Evolutionary conservation across 305 asterid species (phyloP).

Genomic region (Rubia tinctorum): DNA sequence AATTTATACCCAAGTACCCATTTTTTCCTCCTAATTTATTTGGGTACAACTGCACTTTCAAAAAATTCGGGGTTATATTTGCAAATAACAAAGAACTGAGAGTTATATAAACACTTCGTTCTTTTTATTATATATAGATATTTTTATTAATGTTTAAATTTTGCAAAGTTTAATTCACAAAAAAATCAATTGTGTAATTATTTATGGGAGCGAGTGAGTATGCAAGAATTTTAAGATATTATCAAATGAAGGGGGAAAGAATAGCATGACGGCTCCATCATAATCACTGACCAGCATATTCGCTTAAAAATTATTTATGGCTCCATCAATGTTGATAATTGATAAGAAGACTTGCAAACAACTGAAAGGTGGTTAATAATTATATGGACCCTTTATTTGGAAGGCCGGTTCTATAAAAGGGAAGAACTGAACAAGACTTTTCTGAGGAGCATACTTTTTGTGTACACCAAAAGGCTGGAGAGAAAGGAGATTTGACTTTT

Average conservation of each 20-base stretch:
- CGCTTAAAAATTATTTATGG: not conserved
- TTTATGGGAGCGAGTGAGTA: too few species aligned
- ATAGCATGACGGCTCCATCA: not conserved
- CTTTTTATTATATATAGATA: too few species aligned
- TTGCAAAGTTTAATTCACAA: too few species aligned
- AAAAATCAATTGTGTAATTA: too few species aligned
- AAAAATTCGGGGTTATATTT: too few species aligned
- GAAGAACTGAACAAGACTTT: not conserved
- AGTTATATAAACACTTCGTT: too few species aligned
- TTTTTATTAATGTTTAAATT: too few species aligned
- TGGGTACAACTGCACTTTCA: too few species aligned
- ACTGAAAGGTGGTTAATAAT: constrained; percentile 1
- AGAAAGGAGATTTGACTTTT: not conserved
- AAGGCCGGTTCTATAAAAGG: not conserved
- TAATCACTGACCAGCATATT: not conserved
- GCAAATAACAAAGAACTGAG: too few species aligned
- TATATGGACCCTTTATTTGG: not conserved
- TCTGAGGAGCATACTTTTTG: not conserved
- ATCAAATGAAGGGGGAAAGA: not conserved
- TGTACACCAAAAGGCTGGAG: not conserved
- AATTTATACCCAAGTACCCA: too few species aligned
- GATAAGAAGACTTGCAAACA: not conserved
- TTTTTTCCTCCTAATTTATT: too few species aligned
- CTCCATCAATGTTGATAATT: not conserved
- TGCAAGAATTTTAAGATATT: not conserved